Evolutionary conservation across 75 land plant genomes (phyloP), one percentile per base, ranked within the genome.

Genomic region (Ceratopteris richardii): DNA sequence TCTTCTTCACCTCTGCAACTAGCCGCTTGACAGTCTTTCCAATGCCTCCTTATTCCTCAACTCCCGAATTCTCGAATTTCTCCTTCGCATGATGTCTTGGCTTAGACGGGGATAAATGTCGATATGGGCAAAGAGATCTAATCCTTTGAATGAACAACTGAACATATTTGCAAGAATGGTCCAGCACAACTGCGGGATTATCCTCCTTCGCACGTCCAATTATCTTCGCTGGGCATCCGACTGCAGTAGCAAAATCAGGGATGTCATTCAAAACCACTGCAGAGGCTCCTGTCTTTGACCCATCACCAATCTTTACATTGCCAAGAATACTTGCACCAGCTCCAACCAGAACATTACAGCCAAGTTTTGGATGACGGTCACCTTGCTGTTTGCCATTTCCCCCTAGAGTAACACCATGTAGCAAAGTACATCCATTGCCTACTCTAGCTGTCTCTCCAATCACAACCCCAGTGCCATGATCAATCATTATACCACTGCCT

Each of bases 311-410:
- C 18, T 17, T 67, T 4, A 84, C 67, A 57, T 76, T 76, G 26
- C 85, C 85, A 2, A 84, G 69, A 16, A 84, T 74, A 40, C 73
- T 84, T 21, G 87, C 87, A 19, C 87, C 85, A 9, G 85, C 87
- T 0, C 85, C 87, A 21, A 84, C 82, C 30, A 84, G 57, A 7
- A 84, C 54, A 52, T 52, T 52, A 19, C 1, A 11, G 23, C 85
- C 73, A 31, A 84, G 71, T 65, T 84, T 84, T 24, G 87, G 87
- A 53, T 84, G 87, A n/a, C 84, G 69, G 43, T 71, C 75, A 1
- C 79, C 79, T 14, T 47, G 61, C 0, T 56, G 71, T 78, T 80
- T 57, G 13, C 85, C 85, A 0, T 81, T 84, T 0, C 85, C 87
- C 6, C 87, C 87, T 0, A 84, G 68, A 12, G 85, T 84, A 1